Evolutionary conservation across 2,329 filamentous ascomycete genomes (phyloP), one percentile per base, ranked within the genome.

Genomic region (Tetracladium maxilliforme): DNA sequence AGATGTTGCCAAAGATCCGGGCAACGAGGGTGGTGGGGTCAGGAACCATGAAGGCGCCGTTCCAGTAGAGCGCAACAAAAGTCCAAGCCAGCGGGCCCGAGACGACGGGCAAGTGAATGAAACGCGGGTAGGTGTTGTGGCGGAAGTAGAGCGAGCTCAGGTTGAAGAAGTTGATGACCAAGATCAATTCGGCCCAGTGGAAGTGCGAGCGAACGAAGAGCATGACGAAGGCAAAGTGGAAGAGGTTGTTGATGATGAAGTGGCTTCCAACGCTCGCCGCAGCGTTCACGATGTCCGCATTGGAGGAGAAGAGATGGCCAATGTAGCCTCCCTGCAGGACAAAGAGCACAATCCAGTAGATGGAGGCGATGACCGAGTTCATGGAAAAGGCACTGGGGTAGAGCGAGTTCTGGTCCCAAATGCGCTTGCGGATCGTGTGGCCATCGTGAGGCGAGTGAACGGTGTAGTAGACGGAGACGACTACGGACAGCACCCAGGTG

Each of bases 31-130:
- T 65, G 29, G 73, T 55, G 6, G 71, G 64, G 43, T 81, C 61
- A n/a, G n/a, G n/a, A n/a, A 87, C 68, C 45, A 80, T 79, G 23
- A 86, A 73, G 12, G 84, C 82, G 7, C 84, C 84, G 39, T 83
- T 81, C 81, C 82, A 92, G 59, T 86, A 87, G 26, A 93, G 62
- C 16, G 80, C 78, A 10, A 87, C 72, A 43, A 90, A 80, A 10
- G 77, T 84, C 80, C 82, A 93, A 2, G 77, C 80, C 37, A 92
- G 59, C 6, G 84, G 84, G 1, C 73, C 80, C 10, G 77, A 75
- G 13, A 84, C 70, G 22, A 73, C 72, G 6, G 81, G 70, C 8
- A 73, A 56, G 50, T 92, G 83, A 38, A 92, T 80, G 41, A 79
- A 70, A 31, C 72, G 64, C 4, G 79, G 70, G 27, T 76, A 74